Base-by-base conservation (phyloP, 495 filamentous ascomycete genomes). In the Podospora didyma region DNA sequence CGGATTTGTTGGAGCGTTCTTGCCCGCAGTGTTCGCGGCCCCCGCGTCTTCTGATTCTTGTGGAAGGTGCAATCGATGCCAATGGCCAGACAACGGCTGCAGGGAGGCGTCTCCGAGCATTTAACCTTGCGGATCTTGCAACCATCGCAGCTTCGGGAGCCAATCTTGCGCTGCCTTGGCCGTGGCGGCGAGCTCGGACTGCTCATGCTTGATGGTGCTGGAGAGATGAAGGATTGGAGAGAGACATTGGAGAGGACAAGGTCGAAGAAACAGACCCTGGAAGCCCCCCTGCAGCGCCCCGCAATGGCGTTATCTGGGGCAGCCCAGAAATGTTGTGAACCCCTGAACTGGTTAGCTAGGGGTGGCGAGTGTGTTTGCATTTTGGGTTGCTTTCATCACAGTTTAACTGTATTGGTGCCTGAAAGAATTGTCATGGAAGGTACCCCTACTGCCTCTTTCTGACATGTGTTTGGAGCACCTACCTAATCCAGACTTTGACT, bases 41-140 rank as follows among this genome's bases (percentile, higher is more conserved):
- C 74, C 46, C 72, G 67, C 34, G 60, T 59, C 20, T 63, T 57
- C 20, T 65, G 72, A 2, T 54, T 54, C 17, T 70, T 70, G 49
- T 69, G 70, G 58, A 73, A 75, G 23, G 69, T 75, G 60, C 73
- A 77, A 3, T 68, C 61, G 49, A 75, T 67, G 21, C 71, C 64
- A 12, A 68, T 62, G 47, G 71, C 66, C 34, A 57, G 35, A 53
- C 74, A 76, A 5, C 61, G 53, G 41, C 57, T 49, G 35, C 61
- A 63, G 1, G 64, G 63, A 14, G 64, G 50, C 24, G 61, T 57
- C 50, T 76, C 74, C 3, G 64, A 74, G 57, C 76, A 79, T 42
- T 67, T 64, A 53, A 73, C 69, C 50, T 79, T 79, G 7, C 75
- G 69, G 52, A 68, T 71, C 48, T 73, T 76, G 64, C 77, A 79